Evolutionary conservation across 176 grass and related monocot genomes (phyloP), one percentile per base, ranked within the genome.

Genomic region (Microstegium vimineum): DNA sequence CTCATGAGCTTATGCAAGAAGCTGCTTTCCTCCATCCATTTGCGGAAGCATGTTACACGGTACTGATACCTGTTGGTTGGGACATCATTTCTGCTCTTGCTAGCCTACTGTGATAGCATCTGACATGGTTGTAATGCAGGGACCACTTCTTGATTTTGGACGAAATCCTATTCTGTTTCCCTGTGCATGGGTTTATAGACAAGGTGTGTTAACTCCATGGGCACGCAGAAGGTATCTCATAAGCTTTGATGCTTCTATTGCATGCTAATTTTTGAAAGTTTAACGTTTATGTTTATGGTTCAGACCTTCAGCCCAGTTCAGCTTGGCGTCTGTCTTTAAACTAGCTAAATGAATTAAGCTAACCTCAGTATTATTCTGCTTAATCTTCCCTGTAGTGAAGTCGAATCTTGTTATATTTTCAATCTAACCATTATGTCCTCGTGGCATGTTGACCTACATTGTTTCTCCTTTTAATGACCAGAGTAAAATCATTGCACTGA

Each of bases 131-230:
- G 84, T 69, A 81, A 76, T 90, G 25, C 82, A 98, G 95, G 95
- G 95, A 32, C 95, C 92, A 45, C 82, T 98, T 67, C 92, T 98
- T 90, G 95, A 98, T 93, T 43, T 98, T 66, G 95, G 95, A 90
- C 89, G 95, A 84, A 98, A 98, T 57, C 95, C 92, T 40, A 86
- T 98, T 83, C 91, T 98, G 80, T 98, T 98, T 90, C 95, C 95
- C 27, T 98, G 95, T 77, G 90, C 92, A 80, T 98, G 95, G 95
- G 54, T 98, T 80, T 93, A 98, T 82, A 89, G 95, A 86, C 95
- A 98, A 93, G 95, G 95, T 34, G 77, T 86, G 85, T 89, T 98
- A 70, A 93, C 90, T 88, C 95, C 95, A 16, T 98, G 95, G 92
- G 78, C 86, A 10, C 89, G 95, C 66, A 86, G 85, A 83, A 93